A percentile compares a stretch with the other conserved stretches of the same genome.
Evolutionary conservation across 2,329 filamentous ascomycete genomes (phyloP).

Genomic region (Fusarium lyarnte): DNA sequence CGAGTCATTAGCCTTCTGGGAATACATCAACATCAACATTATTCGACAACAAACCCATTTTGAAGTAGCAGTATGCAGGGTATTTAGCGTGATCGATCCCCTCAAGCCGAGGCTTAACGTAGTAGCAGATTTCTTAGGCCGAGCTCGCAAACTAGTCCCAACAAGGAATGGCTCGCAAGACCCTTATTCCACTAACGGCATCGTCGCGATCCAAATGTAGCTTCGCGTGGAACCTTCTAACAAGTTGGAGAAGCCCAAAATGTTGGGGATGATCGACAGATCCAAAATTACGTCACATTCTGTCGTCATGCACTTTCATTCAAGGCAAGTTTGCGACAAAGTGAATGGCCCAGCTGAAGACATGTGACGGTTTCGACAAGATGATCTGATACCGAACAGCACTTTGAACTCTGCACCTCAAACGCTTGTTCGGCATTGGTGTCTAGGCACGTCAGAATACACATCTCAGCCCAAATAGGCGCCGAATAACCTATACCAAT

Average conservation of each 20-base stretch:
- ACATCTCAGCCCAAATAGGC: background rate
- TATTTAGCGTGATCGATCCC: background rate
- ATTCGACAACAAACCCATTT: background rate
- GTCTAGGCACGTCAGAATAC: background rate
- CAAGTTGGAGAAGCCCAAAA: background rate
- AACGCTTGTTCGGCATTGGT: background rate
- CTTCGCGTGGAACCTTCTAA: background rate
- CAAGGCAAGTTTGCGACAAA: background rate
- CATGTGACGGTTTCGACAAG: background rate
- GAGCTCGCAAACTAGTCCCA: background rate
- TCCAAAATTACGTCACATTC: background rate
- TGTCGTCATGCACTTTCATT: background rate
- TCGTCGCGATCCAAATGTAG: background rate
- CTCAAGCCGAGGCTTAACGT: background rate
- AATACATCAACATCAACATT: background rate
- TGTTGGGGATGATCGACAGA: background rate
- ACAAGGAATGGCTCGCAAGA: background rate
- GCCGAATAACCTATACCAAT: background rate
- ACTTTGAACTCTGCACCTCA: background rate
- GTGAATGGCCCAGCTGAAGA: background rate
- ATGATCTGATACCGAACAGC: background rate
- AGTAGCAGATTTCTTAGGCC: background rate
- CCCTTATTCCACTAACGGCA: background rate
- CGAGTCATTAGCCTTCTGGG: background rate
- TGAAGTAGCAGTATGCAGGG: background rate